A percentile compares a stretch with the other conserved stretches of the same genome.
Conservation (phyloP, 176 grass and related monocot genomes). For the Luzula sylvatica region DNA sequence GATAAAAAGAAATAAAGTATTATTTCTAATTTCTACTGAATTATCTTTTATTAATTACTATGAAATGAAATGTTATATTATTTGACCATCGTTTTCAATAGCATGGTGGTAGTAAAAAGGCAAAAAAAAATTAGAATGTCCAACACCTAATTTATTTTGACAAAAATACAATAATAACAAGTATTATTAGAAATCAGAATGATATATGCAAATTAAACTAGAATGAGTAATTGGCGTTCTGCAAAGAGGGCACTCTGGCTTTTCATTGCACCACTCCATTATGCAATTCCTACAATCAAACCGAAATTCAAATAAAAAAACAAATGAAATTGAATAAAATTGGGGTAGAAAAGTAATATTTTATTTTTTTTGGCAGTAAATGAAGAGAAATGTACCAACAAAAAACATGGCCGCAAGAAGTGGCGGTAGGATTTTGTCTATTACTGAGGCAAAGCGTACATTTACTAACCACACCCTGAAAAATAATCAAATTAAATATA, state of each 20-base stretch:
- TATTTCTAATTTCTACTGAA: too few species aligned
- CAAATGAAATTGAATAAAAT: too few species aligned
- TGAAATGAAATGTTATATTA: too few species aligned
- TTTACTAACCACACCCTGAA: conserved; percentile 56
- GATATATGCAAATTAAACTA: conserved; percentile 89
- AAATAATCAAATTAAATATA: conserved; percentile 11
- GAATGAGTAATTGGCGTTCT: conserved; percentile 82
- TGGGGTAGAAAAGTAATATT: background rate
- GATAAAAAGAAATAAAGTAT: too few species aligned
- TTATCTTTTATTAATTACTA: too few species aligned
- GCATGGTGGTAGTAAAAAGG: too few species aligned
- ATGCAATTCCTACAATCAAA: conserved; percentile 76
- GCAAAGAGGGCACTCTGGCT: conserved; percentile 91
- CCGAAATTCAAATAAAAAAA: conserved; percentile 12
- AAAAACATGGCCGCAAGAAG: conserved; percentile 94
- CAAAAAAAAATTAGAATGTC: too few species aligned
- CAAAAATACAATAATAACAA: too few species aligned
- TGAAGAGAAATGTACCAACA: conserved; percentile 58
- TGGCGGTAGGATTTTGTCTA: conserved; percentile 84
- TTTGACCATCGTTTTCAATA: too few species aligned
- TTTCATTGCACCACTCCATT: conserved; percentile 99
- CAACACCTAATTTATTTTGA: too few species aligned
- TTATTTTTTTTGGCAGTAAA: background rate
- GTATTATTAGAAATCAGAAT: conserved; percentile 75
- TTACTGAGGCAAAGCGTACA: conserved; percentile 87